Evolutionary conservation across 225 moss, liverwort and hornwort genomes (phyloP).

Genomic region (Neckera pumila): DNA sequence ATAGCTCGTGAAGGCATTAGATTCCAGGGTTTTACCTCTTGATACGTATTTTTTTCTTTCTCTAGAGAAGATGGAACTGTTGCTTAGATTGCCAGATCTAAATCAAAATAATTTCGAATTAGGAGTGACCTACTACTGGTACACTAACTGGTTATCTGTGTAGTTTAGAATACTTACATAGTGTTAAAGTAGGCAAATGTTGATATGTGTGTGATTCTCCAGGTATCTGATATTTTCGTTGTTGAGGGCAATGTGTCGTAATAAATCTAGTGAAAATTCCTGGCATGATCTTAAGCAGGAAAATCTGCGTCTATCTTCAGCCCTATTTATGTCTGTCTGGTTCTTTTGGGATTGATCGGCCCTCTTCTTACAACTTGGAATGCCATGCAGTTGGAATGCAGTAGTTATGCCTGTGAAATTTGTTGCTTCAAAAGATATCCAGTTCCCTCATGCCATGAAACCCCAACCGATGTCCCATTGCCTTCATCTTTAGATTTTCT

Average conservation of each 20-base stretch:
- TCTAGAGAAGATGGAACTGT: neutral
- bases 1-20: conserved; percentile 24
- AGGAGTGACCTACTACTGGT: neutral
- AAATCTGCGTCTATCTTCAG: neutral
- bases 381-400: conserved; percentile 58
- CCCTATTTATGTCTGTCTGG: neutral
- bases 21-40: conserved; percentile 16
- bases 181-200: neutral
- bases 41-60: conserved; percentile 46
- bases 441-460: conserved; percentile 66
- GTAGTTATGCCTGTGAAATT: conserved; percentile 53
- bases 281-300: neutral
- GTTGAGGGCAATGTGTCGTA: neutral
- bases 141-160: neutral
- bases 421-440: conserved; percentile 18
- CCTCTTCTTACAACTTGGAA: neutral
- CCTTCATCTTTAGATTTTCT: conserved; percentile 2
- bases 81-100: neutral
- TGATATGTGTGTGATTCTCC: neutral
- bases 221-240: neutral
- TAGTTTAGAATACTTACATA: neutral
- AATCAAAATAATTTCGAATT: neutral
- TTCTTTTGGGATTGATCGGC: neutral
- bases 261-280: neutral
- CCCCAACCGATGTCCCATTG: conserved; percentile 56